These are phyloP conservation scores for Podaxis sp. DNA, from an alignment of 768 basidiomycete genomes.

Conservation along the genomic window DNA sequence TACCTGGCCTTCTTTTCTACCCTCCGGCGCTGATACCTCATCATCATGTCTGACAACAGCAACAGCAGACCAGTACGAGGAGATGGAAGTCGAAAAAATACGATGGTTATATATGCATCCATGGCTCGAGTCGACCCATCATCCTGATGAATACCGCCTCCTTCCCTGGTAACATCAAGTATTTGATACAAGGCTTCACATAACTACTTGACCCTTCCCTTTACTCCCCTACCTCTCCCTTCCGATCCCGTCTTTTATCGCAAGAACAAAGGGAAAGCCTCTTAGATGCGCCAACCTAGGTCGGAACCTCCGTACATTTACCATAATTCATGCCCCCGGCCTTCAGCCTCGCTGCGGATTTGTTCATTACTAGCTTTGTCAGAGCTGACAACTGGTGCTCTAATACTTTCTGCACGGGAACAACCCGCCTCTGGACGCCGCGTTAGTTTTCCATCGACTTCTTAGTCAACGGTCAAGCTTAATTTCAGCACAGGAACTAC, in stretches of 20 bases:
- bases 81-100: neutral
- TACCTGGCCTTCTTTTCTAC: neutral
- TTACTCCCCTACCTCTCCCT: neutral
- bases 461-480: neutral
- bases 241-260: too few relatives aligned
- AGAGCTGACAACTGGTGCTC: neutral
- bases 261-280: too few relatives aligned
- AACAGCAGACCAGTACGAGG: neutral
- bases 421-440: neutral
- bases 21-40: neutral
- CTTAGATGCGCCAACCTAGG: neutral
- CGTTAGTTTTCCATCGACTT: neutral
- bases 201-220: conserved; percentile 1
- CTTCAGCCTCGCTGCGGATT: neutral
- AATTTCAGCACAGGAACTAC: too few relatives aligned
- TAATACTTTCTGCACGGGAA: neutral
- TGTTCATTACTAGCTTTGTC: neutral
- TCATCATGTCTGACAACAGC: neutral
- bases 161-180: conserved; percentile 1
- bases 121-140: neutral
- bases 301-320: neutral
- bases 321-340: neutral
- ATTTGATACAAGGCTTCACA: conserved; percentile 2
- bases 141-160: conserved; percentile 8
- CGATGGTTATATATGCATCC: conserved; percentile 10